Evolutionary conservation across 2,329 filamentous ascomycete species (phyloP).

Genomic region (Botryotinia calthae): DNA sequence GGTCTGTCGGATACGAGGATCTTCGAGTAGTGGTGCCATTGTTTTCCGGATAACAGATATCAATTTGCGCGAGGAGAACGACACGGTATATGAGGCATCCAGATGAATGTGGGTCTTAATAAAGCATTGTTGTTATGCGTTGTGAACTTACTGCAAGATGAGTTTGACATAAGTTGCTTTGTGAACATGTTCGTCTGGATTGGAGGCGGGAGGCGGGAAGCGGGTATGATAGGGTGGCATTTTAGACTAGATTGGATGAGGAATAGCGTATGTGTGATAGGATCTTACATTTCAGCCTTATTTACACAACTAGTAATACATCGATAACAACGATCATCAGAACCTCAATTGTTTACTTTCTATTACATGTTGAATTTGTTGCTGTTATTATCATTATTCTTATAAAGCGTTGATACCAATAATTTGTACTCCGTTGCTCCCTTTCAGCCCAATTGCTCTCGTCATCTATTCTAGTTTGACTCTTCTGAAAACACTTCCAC

Average conservation of each 20-base stretch:
- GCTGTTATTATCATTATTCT: not conserved
- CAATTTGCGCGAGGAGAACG: not conserved
- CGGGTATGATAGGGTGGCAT: not conserved
- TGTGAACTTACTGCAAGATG: constrained; percentile 11
- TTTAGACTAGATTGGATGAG: constrained; percentile 4
- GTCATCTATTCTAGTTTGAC: constrained; percentile 5
- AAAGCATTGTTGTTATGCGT: constrained; percentile 17
- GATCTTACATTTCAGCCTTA: not conserved
- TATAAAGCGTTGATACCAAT: not conserved
- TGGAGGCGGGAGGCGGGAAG: constrained; percentile 8
- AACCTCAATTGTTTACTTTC: not conserved
- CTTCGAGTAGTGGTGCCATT: constrained; percentile 55
- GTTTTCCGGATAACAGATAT: not conserved
- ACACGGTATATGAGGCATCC: constrained; percentile 9
- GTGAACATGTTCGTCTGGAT: constrained; percentile 5
- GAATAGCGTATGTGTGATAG: not conserved
- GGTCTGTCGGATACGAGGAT: constrained; percentile 87
- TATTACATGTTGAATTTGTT: not conserved
- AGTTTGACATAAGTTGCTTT: constrained; percentile 13
- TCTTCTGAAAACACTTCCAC: constrained; percentile 17
- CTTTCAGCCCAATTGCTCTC: not conserved
- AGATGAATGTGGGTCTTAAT: constrained; percentile 7
- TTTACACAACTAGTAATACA: not conserved
- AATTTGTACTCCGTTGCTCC: not conserved
- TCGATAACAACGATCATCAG: not conserved